A percentile compares a stretch with the other conserved stretches of the same genome.
These are phyloP conservation scores for Rubia peregrina DNA, from an alignment of 305 asterid genomes.

Conservation along the genomic window DNA sequence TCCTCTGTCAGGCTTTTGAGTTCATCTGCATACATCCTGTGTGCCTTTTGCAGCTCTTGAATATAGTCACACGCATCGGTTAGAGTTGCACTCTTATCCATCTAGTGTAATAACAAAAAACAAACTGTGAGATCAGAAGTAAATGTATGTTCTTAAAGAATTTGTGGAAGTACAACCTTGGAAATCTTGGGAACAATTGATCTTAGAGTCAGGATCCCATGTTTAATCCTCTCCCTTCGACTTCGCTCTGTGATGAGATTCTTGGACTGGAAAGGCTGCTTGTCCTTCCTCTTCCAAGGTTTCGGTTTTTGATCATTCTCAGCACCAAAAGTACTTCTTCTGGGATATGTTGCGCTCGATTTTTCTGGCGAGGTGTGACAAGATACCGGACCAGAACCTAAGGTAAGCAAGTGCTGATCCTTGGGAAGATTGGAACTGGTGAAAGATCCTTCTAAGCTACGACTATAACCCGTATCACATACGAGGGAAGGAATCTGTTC, in stretches of 20 bases:
- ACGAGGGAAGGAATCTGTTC: constrained; percentile 18
- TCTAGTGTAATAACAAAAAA: constrained; percentile 26
- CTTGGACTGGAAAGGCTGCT: constrained; percentile 55
- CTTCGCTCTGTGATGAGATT: constrained; percentile 79
- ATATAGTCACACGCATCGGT: constrained; percentile 70
- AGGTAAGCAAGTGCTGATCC: constrained; percentile 25
- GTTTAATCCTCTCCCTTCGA: constrained; percentile 70
- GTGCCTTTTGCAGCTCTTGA: constrained; percentile 37
- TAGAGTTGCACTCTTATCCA: constrained; percentile 55
- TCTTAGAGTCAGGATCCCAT: constrained; percentile 59
- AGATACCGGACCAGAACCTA: constrained; percentile 21
- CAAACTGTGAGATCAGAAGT: neutral
- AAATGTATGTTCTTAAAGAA: neutral
- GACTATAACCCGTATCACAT: constrained; percentile 30
- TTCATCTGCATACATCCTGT: constrained; percentile 32
- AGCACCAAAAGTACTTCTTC: constrained; percentile 19
- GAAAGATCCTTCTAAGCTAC: constrained; percentile 56
- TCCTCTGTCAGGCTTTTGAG: constrained; percentile 37
- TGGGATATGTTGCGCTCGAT: constrained; percentile 22
- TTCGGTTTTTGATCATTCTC: constrained; percentile 15
- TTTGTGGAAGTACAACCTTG: constrained; percentile 41
- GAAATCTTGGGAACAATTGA: constrained; percentile 77
- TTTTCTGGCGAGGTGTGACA: constrained; percentile 23
- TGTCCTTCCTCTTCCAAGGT: constrained; percentile 26
- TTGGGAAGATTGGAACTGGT: constrained; percentile 47